Evolutionary conservation across 441 rosid species (phyloP).

Genomic region (Eruca vesicaria): DNA sequence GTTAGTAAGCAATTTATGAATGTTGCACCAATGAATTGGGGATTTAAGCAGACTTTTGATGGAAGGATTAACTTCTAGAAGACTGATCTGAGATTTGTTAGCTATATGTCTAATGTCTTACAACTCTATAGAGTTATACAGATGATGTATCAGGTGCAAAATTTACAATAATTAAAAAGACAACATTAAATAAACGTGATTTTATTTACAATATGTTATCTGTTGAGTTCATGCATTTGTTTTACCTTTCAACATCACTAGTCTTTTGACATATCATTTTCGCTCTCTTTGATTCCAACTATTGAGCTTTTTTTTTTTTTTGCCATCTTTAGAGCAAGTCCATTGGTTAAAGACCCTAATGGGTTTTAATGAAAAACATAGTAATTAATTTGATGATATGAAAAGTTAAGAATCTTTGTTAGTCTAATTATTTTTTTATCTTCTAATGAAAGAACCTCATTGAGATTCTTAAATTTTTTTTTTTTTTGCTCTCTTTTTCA

Average conservation of each 20-base stretch:
- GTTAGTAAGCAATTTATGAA: constrained; percentile 52
- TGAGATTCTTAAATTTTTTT: too few species aligned
- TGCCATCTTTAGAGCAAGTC: too few species aligned
- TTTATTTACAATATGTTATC: background rate
- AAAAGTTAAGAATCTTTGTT: too few species aligned
- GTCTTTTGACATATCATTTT: background rate
- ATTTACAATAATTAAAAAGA: background rate
- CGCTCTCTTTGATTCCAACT: background rate
- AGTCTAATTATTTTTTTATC: too few species aligned
- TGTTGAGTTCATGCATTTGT: background rate
- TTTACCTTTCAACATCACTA: background rate
- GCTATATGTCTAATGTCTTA: background rate
- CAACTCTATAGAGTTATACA: background rate
- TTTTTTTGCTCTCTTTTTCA: too few species aligned
- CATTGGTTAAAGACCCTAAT: too few species aligned
- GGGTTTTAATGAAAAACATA: too few species aligned
- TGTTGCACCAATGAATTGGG: constrained; percentile 69
- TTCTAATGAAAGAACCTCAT: too few species aligned
- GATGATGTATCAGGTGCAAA: background rate
- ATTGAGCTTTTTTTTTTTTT: background rate
- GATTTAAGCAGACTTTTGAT: constrained; percentile 71
- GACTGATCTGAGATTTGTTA: background rate
- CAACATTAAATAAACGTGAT: background rate
- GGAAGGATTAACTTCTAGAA: constrained; percentile 45
- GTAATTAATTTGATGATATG: too few species aligned